Evolutionary conservation across 305 asterid species (phyloP).

Genomic region (Rubia peregrina): DNA sequence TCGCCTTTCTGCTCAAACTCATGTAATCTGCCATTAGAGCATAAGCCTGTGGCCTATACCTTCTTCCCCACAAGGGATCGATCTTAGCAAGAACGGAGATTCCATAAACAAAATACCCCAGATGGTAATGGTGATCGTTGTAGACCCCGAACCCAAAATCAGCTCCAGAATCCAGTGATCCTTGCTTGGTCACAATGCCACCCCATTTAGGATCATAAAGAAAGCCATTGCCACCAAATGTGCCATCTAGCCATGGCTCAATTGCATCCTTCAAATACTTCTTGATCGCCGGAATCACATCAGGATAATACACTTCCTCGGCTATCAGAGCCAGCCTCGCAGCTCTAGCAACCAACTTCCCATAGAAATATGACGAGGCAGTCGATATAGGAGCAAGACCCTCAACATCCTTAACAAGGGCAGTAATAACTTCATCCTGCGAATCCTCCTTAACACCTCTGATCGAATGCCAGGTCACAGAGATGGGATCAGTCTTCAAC

Average conservation of each 20-base stretch:
- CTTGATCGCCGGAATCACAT: slow-evolving; percentile 50
- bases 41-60: slow-evolving; percentile 56
- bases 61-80: slow-evolving; percentile 74
- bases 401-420: slow-evolving; percentile 54
- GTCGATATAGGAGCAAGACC: slow-evolving; percentile 43
- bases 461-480: slow-evolving; percentile 75
- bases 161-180: slow-evolving; percentile 65
- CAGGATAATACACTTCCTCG: slow-evolving; percentile 55
- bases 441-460: slow-evolving; percentile 54
- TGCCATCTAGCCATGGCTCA: slow-evolving; percentile 86
- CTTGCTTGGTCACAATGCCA: slow-evolving; percentile 72
- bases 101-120: slow-evolving; percentile 72
- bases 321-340: slow-evolving; percentile 83
- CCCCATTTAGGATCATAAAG: slow-evolving; percentile 76
- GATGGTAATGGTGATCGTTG: slow-evolving; percentile 80
- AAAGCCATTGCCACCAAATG: slow-evolving; percentile 60
- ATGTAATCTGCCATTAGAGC: slow-evolving; percentile 66
- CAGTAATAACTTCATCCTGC: slow-evolving; percentile 37
- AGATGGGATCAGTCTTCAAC: slow-evolving; percentile 55
- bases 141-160: slow-evolving; percentile 83
- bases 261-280: slow-evolving; percentile 61
- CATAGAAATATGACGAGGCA: slow-evolving; percentile 65
- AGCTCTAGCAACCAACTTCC: slow-evolving; percentile 68
- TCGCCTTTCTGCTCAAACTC: slow-evolving; percentile 47
- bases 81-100: slow-evolving; percentile 79